Conservation (phyloP, 345 rosid species). For the Conringia planisiliqua region DNA sequence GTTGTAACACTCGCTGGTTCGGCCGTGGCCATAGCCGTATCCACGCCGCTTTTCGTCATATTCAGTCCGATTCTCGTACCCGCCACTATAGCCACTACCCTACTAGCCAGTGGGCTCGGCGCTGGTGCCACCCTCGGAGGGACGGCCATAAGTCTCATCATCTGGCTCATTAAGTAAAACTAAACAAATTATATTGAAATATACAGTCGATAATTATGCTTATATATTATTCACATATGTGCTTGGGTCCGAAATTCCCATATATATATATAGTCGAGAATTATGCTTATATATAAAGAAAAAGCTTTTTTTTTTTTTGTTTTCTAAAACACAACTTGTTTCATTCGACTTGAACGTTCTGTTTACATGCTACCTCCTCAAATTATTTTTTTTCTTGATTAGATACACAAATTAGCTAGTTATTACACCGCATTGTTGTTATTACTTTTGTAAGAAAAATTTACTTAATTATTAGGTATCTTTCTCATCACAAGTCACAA, state of each 20-base stretch:
- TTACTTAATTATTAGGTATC: not conserved
- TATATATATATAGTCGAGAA: no score
- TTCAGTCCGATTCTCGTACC: constrained; percentile 90
- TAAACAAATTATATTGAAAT: not conserved
- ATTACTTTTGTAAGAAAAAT: not conserved
- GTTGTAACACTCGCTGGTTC: constrained; percentile 55
- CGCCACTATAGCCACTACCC: constrained; percentile 46
- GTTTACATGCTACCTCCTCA: not conserved
- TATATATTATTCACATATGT: not conserved
- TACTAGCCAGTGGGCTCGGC: constrained; percentile 54
- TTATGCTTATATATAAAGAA: not conserved
- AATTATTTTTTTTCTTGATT: not conserved
- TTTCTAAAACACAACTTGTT: not conserved
- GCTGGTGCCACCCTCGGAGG: constrained; percentile 52
- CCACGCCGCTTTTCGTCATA: constrained; percentile 68
- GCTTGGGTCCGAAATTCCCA: not conserved
- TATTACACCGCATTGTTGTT: not conserved
- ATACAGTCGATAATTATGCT: constrained; percentile 1
- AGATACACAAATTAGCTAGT: not conserved
- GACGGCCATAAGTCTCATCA: constrained; percentile 55
- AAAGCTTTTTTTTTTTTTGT: not conserved
- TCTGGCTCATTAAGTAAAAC: constrained; percentile 61
- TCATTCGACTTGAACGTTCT: not conserved
- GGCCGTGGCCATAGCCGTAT: constrained; percentile 56
- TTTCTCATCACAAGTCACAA: not conserved